Percentiles rank a stretch among this genome's conserved stretches.
Evolutionary conservation across 257 asterid species (phyloP).

Genomic region (Forsythia suspensa): DNA sequence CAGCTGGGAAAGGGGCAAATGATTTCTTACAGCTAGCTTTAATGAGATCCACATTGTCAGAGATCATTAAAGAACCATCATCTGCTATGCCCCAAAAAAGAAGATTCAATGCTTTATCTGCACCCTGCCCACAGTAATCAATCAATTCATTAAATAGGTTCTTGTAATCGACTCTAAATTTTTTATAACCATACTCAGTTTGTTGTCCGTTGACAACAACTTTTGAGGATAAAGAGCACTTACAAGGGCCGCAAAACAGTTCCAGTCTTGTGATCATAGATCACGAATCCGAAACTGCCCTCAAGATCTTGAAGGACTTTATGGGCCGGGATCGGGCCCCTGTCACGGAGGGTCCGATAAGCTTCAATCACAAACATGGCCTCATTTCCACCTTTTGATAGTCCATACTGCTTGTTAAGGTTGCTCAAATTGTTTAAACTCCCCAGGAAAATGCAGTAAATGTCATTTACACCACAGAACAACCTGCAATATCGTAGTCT

Average conservation of each 20-base stretch:
- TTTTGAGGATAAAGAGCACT: slow-evolving; percentile 22
- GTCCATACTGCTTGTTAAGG: slow-evolving; percentile 85
- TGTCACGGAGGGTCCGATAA: slow-evolving; percentile 82
- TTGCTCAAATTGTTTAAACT: slow-evolving; percentile 57
- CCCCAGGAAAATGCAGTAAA: slow-evolving; percentile 82
- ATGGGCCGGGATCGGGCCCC: slow-evolving; percentile 94
- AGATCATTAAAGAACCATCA: slow-evolving; percentile 82
- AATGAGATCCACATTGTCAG: slow-evolving; percentile 60
- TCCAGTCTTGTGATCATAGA: slow-evolving; percentile 76
- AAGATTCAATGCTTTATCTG: slow-evolving; percentile 59
- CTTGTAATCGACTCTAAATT: too few species aligned
- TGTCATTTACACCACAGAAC: slow-evolving; percentile 79
- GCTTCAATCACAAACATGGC: slow-evolving; percentile 79
- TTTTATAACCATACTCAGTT: too few species aligned
- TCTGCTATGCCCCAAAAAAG: slow-evolving; percentile 78
- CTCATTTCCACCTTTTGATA: slow-evolving; percentile 69
- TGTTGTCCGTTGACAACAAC: too few species aligned
- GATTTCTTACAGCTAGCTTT: slow-evolving; percentile 87
- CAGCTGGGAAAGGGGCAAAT: slow-evolving; percentile 89
- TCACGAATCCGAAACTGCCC: slow-evolving; percentile 83
- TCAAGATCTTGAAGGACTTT: slow-evolving; percentile 85
- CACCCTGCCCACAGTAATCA: slow-evolving; percentile 56
- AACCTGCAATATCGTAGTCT: slow-evolving; percentile 38
- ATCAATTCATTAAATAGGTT: not conserved
- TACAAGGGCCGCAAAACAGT: slow-evolving; percentile 86